A percentile compares a stretch with the other conserved stretches of the same genome.
These are phyloP conservation scores for Termitomyces sp. DNA, from an alignment of 768 basidiomycete genomes.

Conservation along the genomic window DNA sequence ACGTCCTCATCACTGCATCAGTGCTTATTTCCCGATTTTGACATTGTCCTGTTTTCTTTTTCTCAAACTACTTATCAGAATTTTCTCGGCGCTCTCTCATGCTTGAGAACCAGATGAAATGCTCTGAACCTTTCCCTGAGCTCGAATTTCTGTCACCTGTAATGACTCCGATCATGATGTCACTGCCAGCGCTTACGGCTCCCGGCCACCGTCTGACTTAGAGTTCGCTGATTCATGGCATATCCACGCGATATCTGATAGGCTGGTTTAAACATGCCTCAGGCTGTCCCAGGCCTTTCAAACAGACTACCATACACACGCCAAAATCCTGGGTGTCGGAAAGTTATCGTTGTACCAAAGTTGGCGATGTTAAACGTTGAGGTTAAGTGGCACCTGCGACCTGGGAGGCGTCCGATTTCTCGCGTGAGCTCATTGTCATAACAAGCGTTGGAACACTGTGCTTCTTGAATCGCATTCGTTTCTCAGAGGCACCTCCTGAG, in stretches of 20 bases:
- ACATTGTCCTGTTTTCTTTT: too few species aligned
- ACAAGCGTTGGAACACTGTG: not conserved
- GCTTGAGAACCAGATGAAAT: too few species aligned
- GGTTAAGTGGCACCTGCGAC: not conserved
- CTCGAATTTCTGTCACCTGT: too few species aligned
- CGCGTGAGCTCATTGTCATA: not conserved
- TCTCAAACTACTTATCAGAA: too few species aligned
- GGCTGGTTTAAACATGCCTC: not conserved
- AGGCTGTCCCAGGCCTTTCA: not conserved
- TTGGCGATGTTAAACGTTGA: not conserved
- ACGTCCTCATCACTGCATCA: too few species aligned
- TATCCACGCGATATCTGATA: not conserved
- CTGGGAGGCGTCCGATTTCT: not conserved
- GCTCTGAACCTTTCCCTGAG: too few species aligned
- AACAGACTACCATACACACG: not conserved
- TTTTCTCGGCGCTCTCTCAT: too few species aligned
- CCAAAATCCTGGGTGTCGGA: not conserved
- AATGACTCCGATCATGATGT: not conserved
- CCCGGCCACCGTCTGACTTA: too few species aligned
- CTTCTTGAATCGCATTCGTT: not conserved
- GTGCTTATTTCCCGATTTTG: too few species aligned
- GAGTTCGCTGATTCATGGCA: not conserved
- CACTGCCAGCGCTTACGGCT: not conserved
- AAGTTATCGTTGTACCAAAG: not conserved
- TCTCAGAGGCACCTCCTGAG: not conserved